Evolutionary conservation across 2,329 filamentous ascomycete species (phyloP).

Genomic region (Massarina eburnea): DNA sequence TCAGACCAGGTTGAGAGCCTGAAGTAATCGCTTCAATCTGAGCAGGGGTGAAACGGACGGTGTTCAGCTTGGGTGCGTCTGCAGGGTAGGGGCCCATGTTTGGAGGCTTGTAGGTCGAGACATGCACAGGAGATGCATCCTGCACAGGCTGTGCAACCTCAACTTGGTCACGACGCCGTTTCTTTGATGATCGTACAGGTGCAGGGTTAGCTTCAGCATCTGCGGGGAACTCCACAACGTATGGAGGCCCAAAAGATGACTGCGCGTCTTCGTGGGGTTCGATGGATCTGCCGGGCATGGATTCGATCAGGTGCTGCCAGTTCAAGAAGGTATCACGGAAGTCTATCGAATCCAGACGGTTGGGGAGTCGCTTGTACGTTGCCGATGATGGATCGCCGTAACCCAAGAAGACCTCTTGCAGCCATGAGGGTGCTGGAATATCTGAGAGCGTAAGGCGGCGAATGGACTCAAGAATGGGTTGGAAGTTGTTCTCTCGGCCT

Average conservation of each 20-base stretch:
- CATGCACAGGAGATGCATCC: conserved; percentile 63
- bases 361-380: conserved; percentile 79
- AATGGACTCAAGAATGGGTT: conserved; percentile 87
- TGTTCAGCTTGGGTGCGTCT: conserved; percentile 79
- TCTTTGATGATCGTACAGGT: conserved; percentile 70
- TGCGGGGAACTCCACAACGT: conserved; percentile 69
- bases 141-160: conserved; percentile 63
- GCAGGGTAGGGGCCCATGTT: conserved; percentile 89
- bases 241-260: conserved; percentile 81
- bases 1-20: conserved; percentile 90
- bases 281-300: conserved; percentile 82
- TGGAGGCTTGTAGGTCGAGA: conserved; percentile 85
- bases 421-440: conserved; percentile 83
- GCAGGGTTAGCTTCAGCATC: conserved; percentile 45
- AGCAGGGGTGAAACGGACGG: conserved; percentile 83
- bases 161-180: conserved; percentile 75
- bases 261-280: conserved; percentile 73
- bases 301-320: conserved; percentile 91
- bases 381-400: conserved; percentile 92
- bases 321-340: conserved; percentile 93
- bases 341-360: conserved; percentile 76
- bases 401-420: conserved; percentile 96
- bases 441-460: conserved; percentile 82
- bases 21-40: conserved; percentile 93
- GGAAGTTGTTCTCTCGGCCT: conserved; percentile 96